These are phyloP conservation scores for Parmales sp. DNA, from an alignment of 108 stramenopile genomes.

Conservation along the genomic window DNA sequence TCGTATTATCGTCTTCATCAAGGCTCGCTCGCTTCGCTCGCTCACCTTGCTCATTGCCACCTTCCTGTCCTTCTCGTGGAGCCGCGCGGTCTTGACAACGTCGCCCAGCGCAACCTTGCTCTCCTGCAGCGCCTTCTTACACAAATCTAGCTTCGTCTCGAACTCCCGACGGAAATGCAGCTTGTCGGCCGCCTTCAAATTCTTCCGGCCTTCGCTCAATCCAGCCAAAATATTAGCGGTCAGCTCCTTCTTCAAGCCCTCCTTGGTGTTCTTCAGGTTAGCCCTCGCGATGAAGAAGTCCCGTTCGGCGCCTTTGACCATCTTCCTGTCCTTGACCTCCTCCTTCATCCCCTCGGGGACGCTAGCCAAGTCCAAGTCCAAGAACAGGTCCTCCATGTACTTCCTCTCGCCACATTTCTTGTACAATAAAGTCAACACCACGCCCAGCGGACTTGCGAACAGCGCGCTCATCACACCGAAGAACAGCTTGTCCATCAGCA, in stretches of 20 bases:
- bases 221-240: neutral
- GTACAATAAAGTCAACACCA: neutral
- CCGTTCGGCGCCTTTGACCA: neutral
- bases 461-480: neutral
- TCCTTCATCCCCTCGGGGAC: slow-evolving; percentile 10
- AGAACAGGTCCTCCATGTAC: neutral
- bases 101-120: neutral
- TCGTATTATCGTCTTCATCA: neutral
- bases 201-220: neutral
- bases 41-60: neutral
- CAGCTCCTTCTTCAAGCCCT: neutral
- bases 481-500: neutral
- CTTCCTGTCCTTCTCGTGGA: slow-evolving; percentile 8
- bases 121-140: neutral
- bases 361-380: neutral
- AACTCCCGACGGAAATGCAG: neutral
- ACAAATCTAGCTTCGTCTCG: neutral
- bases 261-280: neutral
- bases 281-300: neutral
- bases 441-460: neutral
- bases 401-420: neutral
- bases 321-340: neutral
- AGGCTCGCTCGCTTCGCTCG: neutral
- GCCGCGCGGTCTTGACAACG: neutral
- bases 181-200: neutral